Evolutionary conservation across 2,329 filamentous ascomycete genomes (phyloP), one percentile per base, ranked within the genome.

Genomic region (Emmonsia crescens): DNA sequence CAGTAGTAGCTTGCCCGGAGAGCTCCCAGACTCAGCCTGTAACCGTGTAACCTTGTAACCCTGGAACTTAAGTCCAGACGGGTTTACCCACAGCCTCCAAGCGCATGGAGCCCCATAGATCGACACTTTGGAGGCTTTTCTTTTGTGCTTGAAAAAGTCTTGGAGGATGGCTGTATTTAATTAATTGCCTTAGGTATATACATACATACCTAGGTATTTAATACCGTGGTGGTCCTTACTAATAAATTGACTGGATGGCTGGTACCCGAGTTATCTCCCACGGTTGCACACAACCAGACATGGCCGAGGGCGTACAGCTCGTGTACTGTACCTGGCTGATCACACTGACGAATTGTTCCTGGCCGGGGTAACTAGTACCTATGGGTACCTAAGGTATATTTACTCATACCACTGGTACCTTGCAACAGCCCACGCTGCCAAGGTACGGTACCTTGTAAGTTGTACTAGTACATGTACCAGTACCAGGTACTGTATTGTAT

Each of bases 61-160:
- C 16, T 48, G 44, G n/a, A 48, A 19, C 16, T 6, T 16, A 52
- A 52, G 16, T 56, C 54, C 36, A 10, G 21, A 27, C 36, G 29
- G 54, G 54, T 9, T 42, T 42, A 42, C 21, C 54, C 33, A 38
- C 52, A 38, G 52, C 24, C 49, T 33, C 27, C 31, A 55, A 19
- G 40, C 55, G 55, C 55, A 57, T 57, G 40, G 55, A 21, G 55
- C 55, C 55, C 55, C 55, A 46, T 57, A 44, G 55, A 57, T 57
- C 55, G 55, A 57, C 55, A 24, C 14, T 19, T 19, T 38, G 10
- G 52, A 55, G 33, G n/a, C 52, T 24, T 16, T 46, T 16, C 24
- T 27, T 44, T 44, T 44, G 55, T 31, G 55, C 33, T 33, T 56
- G 54, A 19, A 14, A 40, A 14, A 14, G 3, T 49, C 9, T 29